phyloP scores from a whole-genome alignment of 805 yeast genomes.

The Cyberlindnera mycetangii region DNA sequence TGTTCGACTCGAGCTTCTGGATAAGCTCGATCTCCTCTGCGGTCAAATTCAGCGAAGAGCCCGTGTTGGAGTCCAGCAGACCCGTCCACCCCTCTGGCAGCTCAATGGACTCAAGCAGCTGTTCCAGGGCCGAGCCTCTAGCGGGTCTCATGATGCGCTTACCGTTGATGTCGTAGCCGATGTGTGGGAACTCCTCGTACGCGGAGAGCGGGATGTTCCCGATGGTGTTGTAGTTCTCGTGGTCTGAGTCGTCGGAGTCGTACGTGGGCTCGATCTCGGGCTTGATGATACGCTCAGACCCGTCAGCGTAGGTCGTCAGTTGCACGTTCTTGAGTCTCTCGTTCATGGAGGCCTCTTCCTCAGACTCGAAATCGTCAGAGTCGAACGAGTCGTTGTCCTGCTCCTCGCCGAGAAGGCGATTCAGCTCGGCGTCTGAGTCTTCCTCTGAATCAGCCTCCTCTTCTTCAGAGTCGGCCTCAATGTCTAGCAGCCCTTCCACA shows the following conservation, averaged over 20 bases:
- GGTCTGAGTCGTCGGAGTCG: constrained; percentile 91
- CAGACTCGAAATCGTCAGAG: constrained; percentile 51
- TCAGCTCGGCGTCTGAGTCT: constrained; percentile 63
- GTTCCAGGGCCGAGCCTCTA: constrained; percentile 90
- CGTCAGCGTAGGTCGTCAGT: constrained; percentile 66
- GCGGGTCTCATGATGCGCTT: constrained; percentile 99
- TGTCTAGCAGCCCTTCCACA: constrained; percentile 37
- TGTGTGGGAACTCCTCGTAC: constrained; percentile 95
- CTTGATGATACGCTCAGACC: constrained; percentile 68
- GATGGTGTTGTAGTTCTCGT: constrained; percentile 77
- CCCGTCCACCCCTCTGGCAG: constrained; percentile 99
- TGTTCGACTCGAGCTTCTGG: constrained; percentile 79
- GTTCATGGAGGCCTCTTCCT: constrained; percentile 36
- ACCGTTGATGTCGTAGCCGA: constrained; percentile 96
- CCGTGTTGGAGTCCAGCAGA: constrained; percentile 84
- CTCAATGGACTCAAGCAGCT: constrained; percentile 84
- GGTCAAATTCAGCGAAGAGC: constrained; percentile 75
- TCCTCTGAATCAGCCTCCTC: constrained; percentile 22
- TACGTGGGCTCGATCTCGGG: constrained; percentile 95
- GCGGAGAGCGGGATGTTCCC: constrained; percentile 93
- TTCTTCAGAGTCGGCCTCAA: constrained; percentile 18
- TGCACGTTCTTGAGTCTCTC: constrained; percentile 25
- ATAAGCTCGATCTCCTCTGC: constrained; percentile 88
- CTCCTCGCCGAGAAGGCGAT: constrained; percentile 55
- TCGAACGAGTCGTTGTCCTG: constrained; percentile 34